These are phyloP conservation scores for Rostrohypoxylon terebratum DNA, from an alignment of 495 filamentous ascomycete genomes.

Conservation along the genomic window DNA sequence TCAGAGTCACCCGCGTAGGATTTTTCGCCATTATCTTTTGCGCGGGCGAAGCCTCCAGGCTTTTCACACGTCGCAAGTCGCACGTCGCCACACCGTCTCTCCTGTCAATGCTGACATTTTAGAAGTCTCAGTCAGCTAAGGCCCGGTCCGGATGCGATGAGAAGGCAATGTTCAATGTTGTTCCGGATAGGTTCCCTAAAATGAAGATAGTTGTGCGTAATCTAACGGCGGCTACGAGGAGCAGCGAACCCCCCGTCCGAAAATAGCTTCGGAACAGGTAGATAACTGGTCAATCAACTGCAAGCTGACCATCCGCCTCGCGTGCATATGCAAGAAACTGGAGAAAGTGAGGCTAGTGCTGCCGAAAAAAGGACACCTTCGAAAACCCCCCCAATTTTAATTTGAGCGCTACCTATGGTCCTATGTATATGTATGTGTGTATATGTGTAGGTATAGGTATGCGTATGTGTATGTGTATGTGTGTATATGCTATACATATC, in stretches of 20 bases:
- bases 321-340: conserved; percentile 44
- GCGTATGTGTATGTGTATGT: too few relatives aligned
- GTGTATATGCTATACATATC: conserved; percentile 8
- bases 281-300: conserved; percentile 25
- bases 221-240: conserved; percentile 27
- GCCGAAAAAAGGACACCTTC: conserved; percentile 36
- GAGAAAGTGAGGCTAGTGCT: conserved; percentile 43
- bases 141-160: conserved; percentile 30
- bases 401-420: conserved; percentile 7
- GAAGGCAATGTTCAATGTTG: conserved; percentile 24
- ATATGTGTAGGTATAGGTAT: too few relatives aligned
- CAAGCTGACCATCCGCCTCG: conserved; percentile 43
- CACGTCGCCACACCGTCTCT: not conserved
- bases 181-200: conserved; percentile 24
- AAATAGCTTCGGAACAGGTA: conserved; percentile 38
- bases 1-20: conserved; percentile 16
- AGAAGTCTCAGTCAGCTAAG: conserved; percentile 38
- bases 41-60: not conserved
- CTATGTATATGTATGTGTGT: too few relatives aligned
- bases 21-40: conserved; percentile 8
- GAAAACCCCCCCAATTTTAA: conserved; percentile 29
- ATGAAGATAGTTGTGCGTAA: conserved; percentile 30
- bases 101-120: conserved; percentile 34
- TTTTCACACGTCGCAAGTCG: too few relatives aligned
- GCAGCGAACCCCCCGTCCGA: conserved; percentile 30